Evolutionary conservation across 805 yeast species (phyloP).

Genomic region (Sungouiella thailandica): DNA sequence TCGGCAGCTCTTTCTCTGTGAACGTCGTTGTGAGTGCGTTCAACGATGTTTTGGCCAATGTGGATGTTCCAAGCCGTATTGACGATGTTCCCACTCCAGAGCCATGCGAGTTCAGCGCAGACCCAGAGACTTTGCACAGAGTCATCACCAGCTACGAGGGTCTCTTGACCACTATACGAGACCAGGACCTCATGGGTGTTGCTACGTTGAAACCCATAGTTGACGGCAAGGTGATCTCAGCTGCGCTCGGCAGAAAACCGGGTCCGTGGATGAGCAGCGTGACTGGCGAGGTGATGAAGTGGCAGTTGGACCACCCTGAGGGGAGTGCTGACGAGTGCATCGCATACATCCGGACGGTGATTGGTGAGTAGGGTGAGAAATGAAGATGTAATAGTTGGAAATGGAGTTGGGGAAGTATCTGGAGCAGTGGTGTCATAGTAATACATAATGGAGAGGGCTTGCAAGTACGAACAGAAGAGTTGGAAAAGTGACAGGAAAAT

Average conservation of each 20-base stretch:
- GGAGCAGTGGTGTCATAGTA: too few relatives aligned
- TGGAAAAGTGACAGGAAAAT: too few relatives aligned
- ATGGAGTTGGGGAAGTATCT: too few relatives aligned
- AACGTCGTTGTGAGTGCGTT: constrained; percentile 35
- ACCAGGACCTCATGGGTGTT: constrained; percentile 35
- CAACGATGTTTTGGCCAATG: constrained; percentile 16
- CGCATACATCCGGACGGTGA: constrained; percentile 29
- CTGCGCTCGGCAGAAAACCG: constrained; percentile 52
- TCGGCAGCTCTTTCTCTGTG: constrained; percentile 48
- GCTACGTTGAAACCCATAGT: constrained; percentile 57
- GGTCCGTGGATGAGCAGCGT: constrained; percentile 82
- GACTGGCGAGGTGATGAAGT: constrained; percentile 51
- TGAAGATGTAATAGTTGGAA: background rate
- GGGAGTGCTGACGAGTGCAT: constrained; percentile 52
- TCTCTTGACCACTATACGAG: constrained; percentile 28
- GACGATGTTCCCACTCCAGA: background rate
- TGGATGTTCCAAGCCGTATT: background rate
- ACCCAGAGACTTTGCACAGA: background rate
- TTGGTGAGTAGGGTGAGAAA: too few relatives aligned
- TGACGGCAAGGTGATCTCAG: constrained; percentile 68
- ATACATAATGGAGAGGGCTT: too few relatives aligned
- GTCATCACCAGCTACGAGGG: constrained; percentile 23
- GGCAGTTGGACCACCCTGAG: constrained; percentile 77
- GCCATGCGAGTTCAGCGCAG: background rate
- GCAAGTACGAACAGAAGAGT: too few relatives aligned